These are phyloP conservation scores for Selenicereus undatus DNA, from an alignment of 148 eudicot genomes.

Conservation along the genomic window DNA sequence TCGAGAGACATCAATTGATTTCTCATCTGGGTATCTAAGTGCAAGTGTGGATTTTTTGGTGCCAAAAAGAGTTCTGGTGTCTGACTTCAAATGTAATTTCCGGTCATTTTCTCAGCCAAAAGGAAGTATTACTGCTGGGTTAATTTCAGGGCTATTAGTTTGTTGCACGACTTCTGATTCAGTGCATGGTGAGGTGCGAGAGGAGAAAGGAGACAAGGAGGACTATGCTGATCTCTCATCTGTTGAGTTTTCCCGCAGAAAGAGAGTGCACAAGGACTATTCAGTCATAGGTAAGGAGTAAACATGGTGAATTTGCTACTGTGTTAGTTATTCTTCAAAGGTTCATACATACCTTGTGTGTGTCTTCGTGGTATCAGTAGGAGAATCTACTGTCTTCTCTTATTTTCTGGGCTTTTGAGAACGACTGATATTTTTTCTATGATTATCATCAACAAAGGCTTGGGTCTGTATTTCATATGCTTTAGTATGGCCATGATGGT, in stretches of 20 bases:
- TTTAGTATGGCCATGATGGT: constrained; percentile 11
- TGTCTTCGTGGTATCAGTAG: not conserved
- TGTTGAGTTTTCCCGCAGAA: constrained; percentile 53
- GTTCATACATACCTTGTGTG: too few species aligned
- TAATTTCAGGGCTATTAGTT: constrained; percentile 56
- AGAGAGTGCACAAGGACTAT: constrained; percentile 70
- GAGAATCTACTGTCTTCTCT: not conserved
- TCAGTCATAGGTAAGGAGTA: constrained; percentile 63
- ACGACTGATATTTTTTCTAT: too few species aligned
- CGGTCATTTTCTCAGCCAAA: constrained; percentile 43
- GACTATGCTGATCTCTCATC: constrained; percentile 36
- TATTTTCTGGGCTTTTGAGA: too few species aligned
- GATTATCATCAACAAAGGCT: not conserved
- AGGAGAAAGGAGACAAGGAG: constrained; percentile 29
- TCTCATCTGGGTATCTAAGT: constrained; percentile 33
- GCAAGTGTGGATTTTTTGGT: constrained; percentile 33
- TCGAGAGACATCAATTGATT: constrained; percentile 32
- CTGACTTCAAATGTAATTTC: constrained; percentile 35
- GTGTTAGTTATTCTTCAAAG: not conserved
- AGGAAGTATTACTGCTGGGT: constrained; percentile 41
- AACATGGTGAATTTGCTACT: not conserved
- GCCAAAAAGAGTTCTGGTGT: constrained; percentile 38
- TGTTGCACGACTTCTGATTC: constrained; percentile 56
- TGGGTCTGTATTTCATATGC: not conserved
- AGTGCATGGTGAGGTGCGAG: constrained; percentile 52